Percentiles rank a stretch among this genome's conserved stretches.
These are phyloP conservation scores for Cornus florida DNA, from an alignment of 148 eudicot species.

Conservation along the genomic window DNA sequence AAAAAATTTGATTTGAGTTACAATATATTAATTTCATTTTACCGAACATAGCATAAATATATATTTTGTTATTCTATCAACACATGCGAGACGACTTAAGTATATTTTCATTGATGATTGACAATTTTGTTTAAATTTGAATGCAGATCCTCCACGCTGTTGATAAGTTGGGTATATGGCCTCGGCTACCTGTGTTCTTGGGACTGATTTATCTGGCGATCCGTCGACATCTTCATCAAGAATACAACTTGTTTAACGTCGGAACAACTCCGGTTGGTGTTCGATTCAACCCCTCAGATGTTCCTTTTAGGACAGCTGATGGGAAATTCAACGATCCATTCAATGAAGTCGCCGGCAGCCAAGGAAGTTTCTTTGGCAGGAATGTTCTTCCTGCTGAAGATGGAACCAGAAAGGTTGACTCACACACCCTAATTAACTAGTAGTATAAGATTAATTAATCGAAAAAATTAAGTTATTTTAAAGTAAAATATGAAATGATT, in stretches of 20 bases:
- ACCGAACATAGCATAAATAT: too few species aligned
- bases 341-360: slow-evolving; percentile 29
- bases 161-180: slow-evolving; percentile 36
- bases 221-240: slow-evolving; percentile 24
- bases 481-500: too few species aligned
- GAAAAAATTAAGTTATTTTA: too few species aligned
- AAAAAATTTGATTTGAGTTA: too few species aligned
- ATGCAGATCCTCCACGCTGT: slow-evolving; percentile 34
- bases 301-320: slow-evolving; percentile 30
- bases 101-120: too few species aligned
- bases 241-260: slow-evolving; percentile 27
- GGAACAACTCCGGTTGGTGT: slow-evolving; percentile 23
- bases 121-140: background rate
- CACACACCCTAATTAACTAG: background rate
- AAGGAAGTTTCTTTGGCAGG: slow-evolving; percentile 45
- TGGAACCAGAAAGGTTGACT: slow-evolving; percentile 15
- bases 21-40: too few species aligned
- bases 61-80: too few species aligned
- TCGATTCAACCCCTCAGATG: slow-evolving; percentile 18
- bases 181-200: slow-evolving; percentile 27
- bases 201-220: slow-evolving; percentile 25
- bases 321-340: slow-evolving; percentile 32
- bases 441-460: too few species aligned
- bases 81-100: too few species aligned
- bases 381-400: slow-evolving; percentile 42